Conservation (phyloP, 495 filamentous ascomycete genomes). For the Trichodelitschia bisporula region DNA sequence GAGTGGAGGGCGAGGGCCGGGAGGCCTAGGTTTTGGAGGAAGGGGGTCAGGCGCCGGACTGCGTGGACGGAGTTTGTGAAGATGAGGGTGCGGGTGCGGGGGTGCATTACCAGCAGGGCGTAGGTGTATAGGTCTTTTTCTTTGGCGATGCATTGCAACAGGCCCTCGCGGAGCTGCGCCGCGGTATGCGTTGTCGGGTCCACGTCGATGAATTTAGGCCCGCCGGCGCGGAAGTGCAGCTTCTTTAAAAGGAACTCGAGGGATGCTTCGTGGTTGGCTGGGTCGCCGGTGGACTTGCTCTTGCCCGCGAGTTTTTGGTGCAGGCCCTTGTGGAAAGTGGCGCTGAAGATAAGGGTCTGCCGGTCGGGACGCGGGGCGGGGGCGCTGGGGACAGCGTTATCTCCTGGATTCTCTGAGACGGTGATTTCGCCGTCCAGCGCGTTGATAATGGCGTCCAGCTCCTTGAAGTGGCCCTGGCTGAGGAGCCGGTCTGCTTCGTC, state of each 20-base stretch:
- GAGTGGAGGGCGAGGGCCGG: constrained; percentile 65
- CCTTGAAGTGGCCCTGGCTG: constrained; percentile 86
- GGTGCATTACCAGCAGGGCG: constrained; percentile 59
- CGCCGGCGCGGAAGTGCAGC: constrained; percentile 57
- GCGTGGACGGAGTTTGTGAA: constrained; percentile 93
- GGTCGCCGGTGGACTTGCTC: constrained; percentile 26
- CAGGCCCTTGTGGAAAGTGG: constrained; percentile 74
- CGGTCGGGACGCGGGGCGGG: no score
- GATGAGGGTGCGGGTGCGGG: constrained; percentile 52
- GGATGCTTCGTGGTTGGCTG: constrained; percentile 49
- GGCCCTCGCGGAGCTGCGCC: constrained; percentile 57
- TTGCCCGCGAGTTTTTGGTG: constrained; percentile 79
- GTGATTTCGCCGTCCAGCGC: constrained; percentile 54
- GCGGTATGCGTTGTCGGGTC: constrained; percentile 79
- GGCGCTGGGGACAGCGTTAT: no score
- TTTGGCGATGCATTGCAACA: constrained; percentile 73
- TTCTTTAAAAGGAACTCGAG: constrained; percentile 85
- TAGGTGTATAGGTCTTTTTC: constrained; percentile 97
- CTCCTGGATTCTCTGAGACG: constrained; percentile 20
- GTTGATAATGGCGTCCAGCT: constrained; percentile 62
- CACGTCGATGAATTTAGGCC: constrained; percentile 78
- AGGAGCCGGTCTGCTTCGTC: constrained; percentile 89
- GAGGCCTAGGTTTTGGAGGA: constrained; percentile 63
- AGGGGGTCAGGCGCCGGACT: constrained; percentile 62
- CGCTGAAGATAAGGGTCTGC: constrained; percentile 90